These are phyloP conservation scores for Limtongia smithiae DNA, from an alignment of 805 yeast species.

Conservation along the genomic window DNA sequence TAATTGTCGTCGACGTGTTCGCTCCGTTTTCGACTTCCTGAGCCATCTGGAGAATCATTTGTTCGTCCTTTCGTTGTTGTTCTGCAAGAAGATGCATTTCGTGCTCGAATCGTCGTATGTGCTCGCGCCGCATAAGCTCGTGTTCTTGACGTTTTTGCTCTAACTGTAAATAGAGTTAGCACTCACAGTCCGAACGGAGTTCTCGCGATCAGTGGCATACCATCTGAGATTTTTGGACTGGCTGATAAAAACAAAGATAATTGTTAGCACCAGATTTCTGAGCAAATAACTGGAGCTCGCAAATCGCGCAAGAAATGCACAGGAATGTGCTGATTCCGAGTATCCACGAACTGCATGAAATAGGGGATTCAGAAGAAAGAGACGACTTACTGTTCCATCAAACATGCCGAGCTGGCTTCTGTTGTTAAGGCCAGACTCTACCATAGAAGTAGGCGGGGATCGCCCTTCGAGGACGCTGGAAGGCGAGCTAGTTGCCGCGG, in stretches of 20 bases:
- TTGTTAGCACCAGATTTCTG: neutral
- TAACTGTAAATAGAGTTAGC: slow-evolving; percentile 11
- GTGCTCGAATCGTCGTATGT: slow-evolving; percentile 31
- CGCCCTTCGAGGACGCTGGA: slow-evolving; percentile 1
- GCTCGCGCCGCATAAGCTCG: slow-evolving; percentile 28
- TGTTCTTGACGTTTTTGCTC: slow-evolving; percentile 33
- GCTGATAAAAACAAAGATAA: slow-evolving; percentile 2
- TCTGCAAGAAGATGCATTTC: slow-evolving; percentile 31
- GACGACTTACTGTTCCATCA: slow-evolving; percentile 19
- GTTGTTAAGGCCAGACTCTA: slow-evolving; percentile 17
- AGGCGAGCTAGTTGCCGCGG: neutral
- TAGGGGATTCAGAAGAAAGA: neutral
- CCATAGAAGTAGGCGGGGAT: slow-evolving; percentile 7
- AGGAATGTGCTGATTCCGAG: neutral
- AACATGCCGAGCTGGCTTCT: slow-evolving; percentile 11
- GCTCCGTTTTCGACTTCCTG: slow-evolving; percentile 22
- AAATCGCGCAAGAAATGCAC: neutral
- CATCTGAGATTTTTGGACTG: slow-evolving; percentile 10
- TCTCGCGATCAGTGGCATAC: slow-evolving; percentile 1
- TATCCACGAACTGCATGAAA: neutral
- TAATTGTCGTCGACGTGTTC: slow-evolving; percentile 23
- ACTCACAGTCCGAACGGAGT: neutral
- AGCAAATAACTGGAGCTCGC: neutral
- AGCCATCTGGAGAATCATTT: slow-evolving; percentile 30
- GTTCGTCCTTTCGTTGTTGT: slow-evolving; percentile 33